These are phyloP conservation scores for Beauveria rudraprayagi DNA, from an alignment of 2,329 filamentous ascomycete species.

Conservation along the genomic window DNA sequence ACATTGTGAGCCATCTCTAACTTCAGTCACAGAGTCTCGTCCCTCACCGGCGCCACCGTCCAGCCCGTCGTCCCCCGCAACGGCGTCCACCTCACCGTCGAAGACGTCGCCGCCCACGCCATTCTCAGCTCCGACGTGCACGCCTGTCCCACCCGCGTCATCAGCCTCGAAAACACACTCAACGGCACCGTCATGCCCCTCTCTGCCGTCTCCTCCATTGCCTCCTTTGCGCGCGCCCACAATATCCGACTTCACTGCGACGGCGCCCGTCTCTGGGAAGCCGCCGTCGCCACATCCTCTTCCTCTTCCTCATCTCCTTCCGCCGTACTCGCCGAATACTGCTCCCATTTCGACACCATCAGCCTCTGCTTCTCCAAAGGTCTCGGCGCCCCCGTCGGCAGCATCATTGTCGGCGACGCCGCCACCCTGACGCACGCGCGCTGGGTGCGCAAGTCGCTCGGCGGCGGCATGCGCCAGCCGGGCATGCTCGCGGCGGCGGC, in stretches of 20 bases:
- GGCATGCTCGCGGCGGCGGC: conserved; percentile 67
- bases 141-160: conserved; percentile 69
- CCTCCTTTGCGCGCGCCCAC: conserved; percentile 56
- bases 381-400: conserved; percentile 72
- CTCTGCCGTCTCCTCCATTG: conserved; percentile 59
- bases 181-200: conserved; percentile 73
- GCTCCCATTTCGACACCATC: conserved; percentile 62
- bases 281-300: conserved; percentile 56
- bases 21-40: conserved; percentile 49
- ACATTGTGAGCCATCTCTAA: not conserved
- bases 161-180: conserved; percentile 81
- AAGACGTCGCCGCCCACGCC: conserved; percentile 62
- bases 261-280: conserved; percentile 76
- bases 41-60: conserved; percentile 62
- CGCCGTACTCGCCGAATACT: conserved; percentile 58
- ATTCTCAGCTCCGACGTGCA: conserved; percentile 65
- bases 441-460: conserved; percentile 59
- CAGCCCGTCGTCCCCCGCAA: conserved; percentile 61
- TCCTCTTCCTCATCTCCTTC: no score
- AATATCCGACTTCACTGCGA: conserved; percentile 67
- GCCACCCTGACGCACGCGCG: conserved; percentile 30
- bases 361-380: conserved; percentile 78
- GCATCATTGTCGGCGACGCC: conserved; percentile 54
- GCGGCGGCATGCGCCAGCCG: conserved; percentile 65
- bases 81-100: conserved; percentile 63